Evolutionary conservation across 257 asterid genomes (phyloP), one percentile per base, ranked within the genome.

Genomic region (Solanum ossicruentum): DNA sequence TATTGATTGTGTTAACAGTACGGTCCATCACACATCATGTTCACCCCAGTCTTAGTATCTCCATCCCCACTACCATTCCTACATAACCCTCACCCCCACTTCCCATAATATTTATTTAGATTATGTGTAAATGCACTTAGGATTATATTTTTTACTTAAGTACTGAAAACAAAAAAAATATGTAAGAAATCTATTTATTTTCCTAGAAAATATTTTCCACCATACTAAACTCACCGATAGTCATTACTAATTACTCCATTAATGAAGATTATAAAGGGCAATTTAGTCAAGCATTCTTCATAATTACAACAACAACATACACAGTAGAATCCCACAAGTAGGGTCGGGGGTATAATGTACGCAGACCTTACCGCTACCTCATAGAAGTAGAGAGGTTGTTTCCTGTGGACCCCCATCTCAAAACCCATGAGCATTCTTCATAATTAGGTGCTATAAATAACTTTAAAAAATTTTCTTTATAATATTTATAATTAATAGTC

Each of bases 101-200:
- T n/a, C 11, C 0, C 2, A 60, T 60, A 60, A 7, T 36, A 36
- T 60, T 60, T 10, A 13, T 60, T 15, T 60, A 10, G 3, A 60
- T 60, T 10, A 60, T 60, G n/a, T 0, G 10, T 3, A n/a, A n/a
- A 60, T 60, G 18, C 7, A 1, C 21, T 21, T 1, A 21, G 3
- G 0, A 60, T n/a, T 1, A 2, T 3, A n/a, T 58, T 23, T 58
- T 5, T 61, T 11, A 0, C 36, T 11, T 21, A 5, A 0, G 0
- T 58, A n/a, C 0, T 0, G 0, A 12, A 58, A 26, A 58, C n/a
- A 58, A 58, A 0, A 58, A 36, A 36, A 9, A 58, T 0, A 58
- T 8, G 28, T 9, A 58, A 58, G 13, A 58, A 58, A n/a, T 13
- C 13, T 58, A 58, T n/a, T 58, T 58, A 10, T 10, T 58, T 58